Conservation (phyloP, 2,329 filamentous ascomycete species). For the Parascedosporium putredinis region DNA sequence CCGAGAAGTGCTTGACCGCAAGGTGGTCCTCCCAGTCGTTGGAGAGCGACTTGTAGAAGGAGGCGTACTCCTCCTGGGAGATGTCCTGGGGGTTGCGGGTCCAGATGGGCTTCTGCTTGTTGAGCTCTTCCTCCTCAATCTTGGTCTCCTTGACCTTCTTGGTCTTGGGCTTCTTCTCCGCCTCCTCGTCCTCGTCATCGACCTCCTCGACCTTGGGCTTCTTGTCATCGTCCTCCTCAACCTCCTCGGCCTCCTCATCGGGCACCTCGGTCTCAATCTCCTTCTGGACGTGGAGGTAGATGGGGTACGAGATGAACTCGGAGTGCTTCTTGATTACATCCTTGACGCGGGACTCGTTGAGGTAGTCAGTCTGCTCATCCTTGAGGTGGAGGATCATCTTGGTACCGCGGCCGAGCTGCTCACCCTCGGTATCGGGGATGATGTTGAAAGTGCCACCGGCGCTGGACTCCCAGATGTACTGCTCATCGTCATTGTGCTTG, state of each 20-base stretch:
- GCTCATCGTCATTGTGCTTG: constrained; percentile 99
- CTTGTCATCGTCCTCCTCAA: constrained; percentile 76
- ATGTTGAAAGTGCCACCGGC: constrained; percentile 97
- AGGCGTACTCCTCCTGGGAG: constrained; percentile 88
- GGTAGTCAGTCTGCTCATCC: constrained; percentile 97
- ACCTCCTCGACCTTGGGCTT: constrained; percentile 94
- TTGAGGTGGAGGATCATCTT: constrained; percentile 98
- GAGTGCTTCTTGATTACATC: constrained; percentile 99
- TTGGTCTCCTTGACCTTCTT: constrained; percentile 99
- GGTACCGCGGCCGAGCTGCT: constrained; percentile 85
- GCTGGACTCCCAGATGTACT: constrained; percentile 98
- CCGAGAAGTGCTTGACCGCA: constrained; percentile 99
- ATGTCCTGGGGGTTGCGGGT: constrained; percentile 96
- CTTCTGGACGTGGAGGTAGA: constrained; percentile 99
- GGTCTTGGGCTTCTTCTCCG: constrained; percentile 92
- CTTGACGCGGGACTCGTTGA: constrained; percentile 99
- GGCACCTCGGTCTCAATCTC: constrained; percentile 98
- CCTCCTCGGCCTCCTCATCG: constrained; percentile 79
- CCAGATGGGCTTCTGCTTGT: constrained; percentile 99
- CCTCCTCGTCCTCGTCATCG: constrained; percentile 72
- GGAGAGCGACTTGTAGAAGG: constrained; percentile 99
- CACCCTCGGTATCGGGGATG: constrained; percentile 77
- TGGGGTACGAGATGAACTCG: constrained; percentile 99
- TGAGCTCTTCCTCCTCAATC: constrained; percentile 98
- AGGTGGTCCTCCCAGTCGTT: constrained; percentile 99